phyloP scores from a whole-genome alignment of 768 basidiomycete species.

The Cystobasidium tubakii region DNA sequence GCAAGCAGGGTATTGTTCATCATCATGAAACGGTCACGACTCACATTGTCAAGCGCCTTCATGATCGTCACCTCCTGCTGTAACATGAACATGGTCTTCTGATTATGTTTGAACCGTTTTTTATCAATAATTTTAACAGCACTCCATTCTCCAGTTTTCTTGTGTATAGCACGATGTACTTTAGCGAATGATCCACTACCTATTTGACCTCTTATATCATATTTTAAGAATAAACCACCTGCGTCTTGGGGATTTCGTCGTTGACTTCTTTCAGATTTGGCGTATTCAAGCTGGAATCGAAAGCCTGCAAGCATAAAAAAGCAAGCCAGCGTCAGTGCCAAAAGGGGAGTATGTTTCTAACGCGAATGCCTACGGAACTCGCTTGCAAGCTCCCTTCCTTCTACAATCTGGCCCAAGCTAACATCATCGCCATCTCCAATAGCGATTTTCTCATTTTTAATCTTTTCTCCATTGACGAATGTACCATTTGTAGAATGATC shows the following conservation, averaged over 20 bases:
- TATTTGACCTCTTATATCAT: constrained; percentile 53
- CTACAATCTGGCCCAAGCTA: constrained; percentile 63
- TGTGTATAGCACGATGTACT: constrained; percentile 73
- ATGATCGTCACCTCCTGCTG: constrained; percentile 60
- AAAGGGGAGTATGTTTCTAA: constrained; percentile 2
- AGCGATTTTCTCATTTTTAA: constrained; percentile 54
- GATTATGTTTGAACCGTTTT: constrained; percentile 36
- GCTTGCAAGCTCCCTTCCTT: constrained; percentile 51
- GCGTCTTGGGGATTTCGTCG: constrained; percentile 41
- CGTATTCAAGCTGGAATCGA: constrained; percentile 14
- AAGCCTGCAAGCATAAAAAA: constrained; percentile 20
- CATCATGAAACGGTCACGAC: constrained; percentile 28
- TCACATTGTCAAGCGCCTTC: constrained; percentile 63
- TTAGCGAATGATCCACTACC: constrained; percentile 89
- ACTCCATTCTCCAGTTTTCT: constrained; percentile 64
- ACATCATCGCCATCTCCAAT: constrained; percentile 65
- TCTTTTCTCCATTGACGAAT: constrained; percentile 49
- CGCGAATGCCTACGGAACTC: constrained; percentile 62
- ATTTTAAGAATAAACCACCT: constrained; percentile 51
- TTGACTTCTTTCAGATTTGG: constrained; percentile 40
- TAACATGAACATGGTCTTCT: constrained; percentile 9
- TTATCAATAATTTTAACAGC: constrained; percentile 77
- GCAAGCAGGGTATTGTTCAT: background rate
- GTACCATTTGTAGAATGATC: constrained; percentile 35
- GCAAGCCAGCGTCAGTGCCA: background rate